Base-by-base conservation (phyloP, 805 yeast genomes). In the Saccharomycopsis sp. region DNA sequence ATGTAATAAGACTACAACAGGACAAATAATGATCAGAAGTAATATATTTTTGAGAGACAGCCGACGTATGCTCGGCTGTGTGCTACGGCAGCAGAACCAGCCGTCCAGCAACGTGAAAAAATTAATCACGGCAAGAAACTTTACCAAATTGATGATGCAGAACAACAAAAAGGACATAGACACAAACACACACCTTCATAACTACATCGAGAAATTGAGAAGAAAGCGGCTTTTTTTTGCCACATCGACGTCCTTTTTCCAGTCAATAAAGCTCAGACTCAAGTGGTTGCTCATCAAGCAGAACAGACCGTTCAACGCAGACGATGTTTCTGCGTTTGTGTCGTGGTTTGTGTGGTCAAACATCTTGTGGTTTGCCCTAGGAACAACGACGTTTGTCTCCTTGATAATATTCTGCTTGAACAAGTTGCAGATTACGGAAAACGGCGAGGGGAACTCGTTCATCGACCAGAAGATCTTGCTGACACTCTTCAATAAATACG, bases 341-440 rank as follows among this genome's bases (percentile, higher is more conserved):
- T 88, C 97, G 4, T 91, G 98, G 97, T 73, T 94, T 29, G 79
- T 94, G 53, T 85, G 94, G 68, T 95, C 97, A 2, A 92, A 94
- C 66, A 84, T 87, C 1, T 69, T 89, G 7, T 75, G 95, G 72
- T 78, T 94, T 55, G 73, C 90, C 20, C 71, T 91, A 24, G 97
- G 92, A 8, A 92, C 99, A 9, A 94, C 99, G 1, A 90, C 98
- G 1, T 92, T 92, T 68, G 81, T 89, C 24, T 91, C 97, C 3
- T 68, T 91, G 51, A 76, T 91, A 1, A 77, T 94, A 12, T 83
- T 85, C 69, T 77, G 91, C 2, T 72, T 87, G 68, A 91, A 91
- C n/a, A n/a, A 53, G 4, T 24, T 57, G 14, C 34, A 55, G n/a
- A 18, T 56, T 7, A 50, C 44, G 8, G 34, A 44, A 3, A 57